Conservation (phyloP, 352 stramenopile genomes). For the Phytophthora idaei region DNA sequence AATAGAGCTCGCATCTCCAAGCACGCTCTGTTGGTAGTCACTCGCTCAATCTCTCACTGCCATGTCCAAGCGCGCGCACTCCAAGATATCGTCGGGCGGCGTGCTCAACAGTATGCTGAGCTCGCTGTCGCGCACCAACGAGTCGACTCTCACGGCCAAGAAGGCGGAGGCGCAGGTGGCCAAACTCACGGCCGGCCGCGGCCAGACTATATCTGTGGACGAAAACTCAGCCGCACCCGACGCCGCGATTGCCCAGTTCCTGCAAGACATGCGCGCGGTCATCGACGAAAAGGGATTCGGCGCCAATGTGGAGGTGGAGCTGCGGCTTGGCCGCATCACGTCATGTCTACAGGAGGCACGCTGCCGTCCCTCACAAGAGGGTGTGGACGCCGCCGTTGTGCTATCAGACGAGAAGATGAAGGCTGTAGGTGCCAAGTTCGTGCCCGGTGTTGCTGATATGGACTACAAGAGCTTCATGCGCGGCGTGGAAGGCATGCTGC, state of each 20-base stretch:
- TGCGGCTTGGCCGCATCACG: slow-evolving; percentile 84
- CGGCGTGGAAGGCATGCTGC: slow-evolving; percentile 68
- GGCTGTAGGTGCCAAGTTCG: slow-evolving; percentile 78
- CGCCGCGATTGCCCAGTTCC: slow-evolving; percentile 78
- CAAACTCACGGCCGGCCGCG: slow-evolving; percentile 72
- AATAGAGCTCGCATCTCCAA: background rate
- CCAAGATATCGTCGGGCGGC: slow-evolving; percentile 44
- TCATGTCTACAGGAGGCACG: slow-evolving; percentile 76
- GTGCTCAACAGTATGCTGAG: slow-evolving; percentile 73
- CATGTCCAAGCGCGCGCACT: slow-evolving; percentile 76
- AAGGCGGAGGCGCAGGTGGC: slow-evolving; percentile 78
- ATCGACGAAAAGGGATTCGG: slow-evolving; percentile 85
- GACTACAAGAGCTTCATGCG: slow-evolving; percentile 78
- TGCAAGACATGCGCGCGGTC: slow-evolving; percentile 74
- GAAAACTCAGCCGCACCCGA: slow-evolving; percentile 71
- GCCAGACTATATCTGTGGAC: slow-evolving; percentile 76
- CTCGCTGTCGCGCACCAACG: slow-evolving; percentile 78
- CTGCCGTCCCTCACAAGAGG: slow-evolving; percentile 74
- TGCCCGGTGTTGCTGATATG: slow-evolving; percentile 67
- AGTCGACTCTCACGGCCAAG: slow-evolving; percentile 72
- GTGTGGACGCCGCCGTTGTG: slow-evolving; percentile 72
- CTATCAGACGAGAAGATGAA: slow-evolving; percentile 82
- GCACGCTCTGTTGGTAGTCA: slow-evolving; percentile 4
- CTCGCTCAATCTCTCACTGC: background rate
- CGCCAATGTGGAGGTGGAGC: slow-evolving; percentile 82